Percentiles rank a stretch among this genome's conserved stretches.
These are phyloP conservation scores for Candida insectorum DNA, from an alignment of 805 yeast species.

Conservation along the genomic window DNA sequence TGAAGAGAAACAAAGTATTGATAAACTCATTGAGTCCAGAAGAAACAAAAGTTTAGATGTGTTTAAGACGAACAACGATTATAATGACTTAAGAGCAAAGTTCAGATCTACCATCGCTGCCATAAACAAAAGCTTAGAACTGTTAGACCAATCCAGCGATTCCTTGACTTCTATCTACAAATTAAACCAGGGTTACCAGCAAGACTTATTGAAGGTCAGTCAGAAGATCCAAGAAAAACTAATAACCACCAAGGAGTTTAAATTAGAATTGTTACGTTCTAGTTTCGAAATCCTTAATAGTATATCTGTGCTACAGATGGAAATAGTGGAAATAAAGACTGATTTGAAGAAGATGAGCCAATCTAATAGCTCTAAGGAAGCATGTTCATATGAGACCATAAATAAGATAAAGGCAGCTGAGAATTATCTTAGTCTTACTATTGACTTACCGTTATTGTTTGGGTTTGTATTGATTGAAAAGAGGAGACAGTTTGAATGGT, in stretches of 20 bases:
- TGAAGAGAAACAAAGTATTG: conserved; percentile 33
- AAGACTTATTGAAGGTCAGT: background rate
- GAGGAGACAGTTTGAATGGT: conserved; percentile 59
- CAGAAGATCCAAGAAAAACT: conserved; percentile 1
- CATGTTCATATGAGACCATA: conserved; percentile 18
- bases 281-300: conserved; percentile 24
- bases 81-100: conserved; percentile 2
- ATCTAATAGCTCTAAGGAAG: conserved; percentile 5
- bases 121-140: conserved; percentile 2
- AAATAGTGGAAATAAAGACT: conserved; percentile 30
- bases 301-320: conserved; percentile 37
- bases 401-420: conserved; percentile 28
- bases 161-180: conserved; percentile 1
- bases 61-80: conserved; percentile 17
- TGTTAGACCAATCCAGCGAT: conserved; percentile 2
- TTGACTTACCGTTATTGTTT: conserved; percentile 68
- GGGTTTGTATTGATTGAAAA: conserved; percentile 66
- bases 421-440: conserved; percentile 41
- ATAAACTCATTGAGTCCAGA: conserved; percentile 38
- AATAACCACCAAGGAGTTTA: conserved; percentile 19
- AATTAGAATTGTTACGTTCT: conserved; percentile 17
- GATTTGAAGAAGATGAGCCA: conserved; percentile 24
- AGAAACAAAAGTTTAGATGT: conserved; percentile 32
- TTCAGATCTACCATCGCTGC: conserved; percentile 3
- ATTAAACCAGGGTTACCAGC: background rate